phyloP scores from a whole-genome alignment of 2,329 filamentous ascomycete genomes.

The Pseudocercospora cruenta region DNA sequence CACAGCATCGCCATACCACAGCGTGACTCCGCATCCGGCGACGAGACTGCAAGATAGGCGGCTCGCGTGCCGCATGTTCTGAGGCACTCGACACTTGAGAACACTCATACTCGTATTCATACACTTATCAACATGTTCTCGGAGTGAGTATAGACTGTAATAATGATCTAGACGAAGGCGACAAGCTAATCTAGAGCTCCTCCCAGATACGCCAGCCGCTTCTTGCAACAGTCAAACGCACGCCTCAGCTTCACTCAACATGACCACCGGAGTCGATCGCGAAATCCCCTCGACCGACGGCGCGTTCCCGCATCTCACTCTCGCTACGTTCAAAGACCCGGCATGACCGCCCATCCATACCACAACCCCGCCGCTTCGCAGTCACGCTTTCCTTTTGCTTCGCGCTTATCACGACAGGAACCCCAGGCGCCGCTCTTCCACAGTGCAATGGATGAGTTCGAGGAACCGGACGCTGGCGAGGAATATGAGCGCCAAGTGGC shows the following conservation, averaged over 20 bases:
- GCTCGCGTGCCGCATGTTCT: background rate
- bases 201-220: constrained; percentile 83
- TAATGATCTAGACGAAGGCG: background rate
- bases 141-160: constrained; percentile 64
- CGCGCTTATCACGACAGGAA: constrained; percentile 69
- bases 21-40: constrained; percentile 3
- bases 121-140: constrained; percentile 68
- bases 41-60: background rate
- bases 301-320: constrained; percentile 45
- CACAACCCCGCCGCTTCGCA: constrained; percentile 71
- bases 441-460: constrained; percentile 85
- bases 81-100: background rate
- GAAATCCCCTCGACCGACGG: constrained; percentile 53
- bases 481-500: constrained; percentile 75
- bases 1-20: background rate
- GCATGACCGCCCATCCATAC: constrained; percentile 72
- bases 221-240: constrained; percentile 95
- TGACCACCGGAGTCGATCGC: constrained; percentile 44
- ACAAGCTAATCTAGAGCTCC: background rate
- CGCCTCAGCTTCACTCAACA: constrained; percentile 70
- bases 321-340: constrained; percentile 54
- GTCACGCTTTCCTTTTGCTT: constrained; percentile 76
- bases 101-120: background rate
- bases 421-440: constrained; percentile 88
- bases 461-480: constrained; percentile 77